phyloP scores from a whole-genome alignment of 1,139 yeast species.

The Yamadazyma pseudoaaseri region DNA sequence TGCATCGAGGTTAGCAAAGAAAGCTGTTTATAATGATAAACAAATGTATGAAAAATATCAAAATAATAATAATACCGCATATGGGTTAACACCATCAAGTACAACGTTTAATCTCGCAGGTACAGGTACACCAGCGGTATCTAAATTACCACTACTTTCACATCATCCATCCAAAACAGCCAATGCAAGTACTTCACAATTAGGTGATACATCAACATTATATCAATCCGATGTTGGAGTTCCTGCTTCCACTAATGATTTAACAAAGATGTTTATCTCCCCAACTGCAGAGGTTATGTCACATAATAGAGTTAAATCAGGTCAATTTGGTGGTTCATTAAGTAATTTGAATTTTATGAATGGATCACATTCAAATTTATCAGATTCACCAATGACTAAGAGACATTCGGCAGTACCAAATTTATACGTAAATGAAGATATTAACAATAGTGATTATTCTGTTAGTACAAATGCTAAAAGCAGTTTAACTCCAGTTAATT shows the following conservation, averaged over 20 bases:
- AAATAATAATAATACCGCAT: constrained; percentile 33
- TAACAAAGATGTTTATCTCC: constrained; percentile 63
- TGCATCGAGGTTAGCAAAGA: constrained; percentile 42
- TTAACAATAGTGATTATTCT: constrained; percentile 36
- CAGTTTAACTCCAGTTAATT: constrained; percentile 11
- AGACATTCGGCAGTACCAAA: constrained; percentile 38
- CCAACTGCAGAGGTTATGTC: constrained; percentile 78
- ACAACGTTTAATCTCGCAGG: constrained; percentile 9
- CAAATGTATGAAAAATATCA: constrained; percentile 39
- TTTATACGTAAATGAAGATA: constrained; percentile 36
- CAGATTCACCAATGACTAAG: constrained; percentile 25
- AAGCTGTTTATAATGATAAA: constrained; percentile 30
- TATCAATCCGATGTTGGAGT: constrained; percentile 33
- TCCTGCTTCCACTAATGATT: constrained; percentile 39
- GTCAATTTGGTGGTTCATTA: constrained; percentile 17
- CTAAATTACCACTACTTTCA: constrained; percentile 38
- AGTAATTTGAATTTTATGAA: constrained; percentile 24
- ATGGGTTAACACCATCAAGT: constrained; percentile 23
- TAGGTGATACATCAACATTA: constrained; percentile 40
- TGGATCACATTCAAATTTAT: constrained; percentile 26
- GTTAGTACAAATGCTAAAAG: constrained; percentile 15
- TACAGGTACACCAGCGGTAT: constrained; percentile 23
- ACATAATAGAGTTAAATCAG: constrained; percentile 33
- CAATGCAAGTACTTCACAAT: constrained; percentile 19
- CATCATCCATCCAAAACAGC: constrained; percentile 22